A percentile compares a stretch with the other conserved stretches of the same genome.
Evolutionary conservation across 1,139 yeast genomes (phyloP).

Genomic region (Yamadazyma spencermartinsiae): DNA sequence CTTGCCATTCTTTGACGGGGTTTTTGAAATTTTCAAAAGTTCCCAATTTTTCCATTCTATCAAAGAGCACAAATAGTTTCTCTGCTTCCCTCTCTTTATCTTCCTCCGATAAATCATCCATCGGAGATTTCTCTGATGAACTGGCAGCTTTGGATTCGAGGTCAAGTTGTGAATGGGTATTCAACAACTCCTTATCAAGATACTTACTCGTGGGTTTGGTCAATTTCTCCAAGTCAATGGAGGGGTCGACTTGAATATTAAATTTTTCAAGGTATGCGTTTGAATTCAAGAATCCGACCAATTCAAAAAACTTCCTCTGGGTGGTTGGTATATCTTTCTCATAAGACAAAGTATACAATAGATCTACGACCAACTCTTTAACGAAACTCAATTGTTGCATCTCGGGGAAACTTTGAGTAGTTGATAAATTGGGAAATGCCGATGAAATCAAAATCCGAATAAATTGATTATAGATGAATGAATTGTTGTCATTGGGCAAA

Average conservation of each 20-base stretch:
- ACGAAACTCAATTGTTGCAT: conserved; percentile 15
- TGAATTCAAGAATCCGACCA: conserved; percentile 25
- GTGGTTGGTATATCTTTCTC: conserved; percentile 8
- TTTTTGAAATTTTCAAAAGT: conserved; percentile 44
- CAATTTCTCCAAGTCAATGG: conserved; percentile 18
- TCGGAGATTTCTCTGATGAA: conserved; percentile 1
- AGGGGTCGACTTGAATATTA: conserved; percentile 16
- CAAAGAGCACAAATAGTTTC: conserved; percentile 49
- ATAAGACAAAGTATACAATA: conserved; percentile 20
- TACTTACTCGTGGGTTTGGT: conserved; percentile 17
- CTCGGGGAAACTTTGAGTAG: conserved; percentile 9
- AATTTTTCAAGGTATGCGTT: conserved; percentile 19
- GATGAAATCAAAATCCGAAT: conserved; percentile 12
- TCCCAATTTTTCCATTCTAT: conserved; percentile 46
- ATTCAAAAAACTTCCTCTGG: conserved; percentile 20
- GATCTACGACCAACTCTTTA: conserved; percentile 19
- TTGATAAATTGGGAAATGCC: conserved; percentile 8
- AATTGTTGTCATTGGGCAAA: conserved; percentile 13
- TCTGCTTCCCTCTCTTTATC: conserved; percentile 59
- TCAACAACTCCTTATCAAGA: conserved; percentile 9
- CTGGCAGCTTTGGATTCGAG: background rate
- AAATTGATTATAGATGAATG: conserved; percentile 15
- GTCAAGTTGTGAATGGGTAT: background rate
- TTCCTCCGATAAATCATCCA: conserved; percentile 37
- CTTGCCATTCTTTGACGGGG: conserved; percentile 40